Conservation (phyloP, 805 yeast species). For the Candida qinlingensis region DNA sequence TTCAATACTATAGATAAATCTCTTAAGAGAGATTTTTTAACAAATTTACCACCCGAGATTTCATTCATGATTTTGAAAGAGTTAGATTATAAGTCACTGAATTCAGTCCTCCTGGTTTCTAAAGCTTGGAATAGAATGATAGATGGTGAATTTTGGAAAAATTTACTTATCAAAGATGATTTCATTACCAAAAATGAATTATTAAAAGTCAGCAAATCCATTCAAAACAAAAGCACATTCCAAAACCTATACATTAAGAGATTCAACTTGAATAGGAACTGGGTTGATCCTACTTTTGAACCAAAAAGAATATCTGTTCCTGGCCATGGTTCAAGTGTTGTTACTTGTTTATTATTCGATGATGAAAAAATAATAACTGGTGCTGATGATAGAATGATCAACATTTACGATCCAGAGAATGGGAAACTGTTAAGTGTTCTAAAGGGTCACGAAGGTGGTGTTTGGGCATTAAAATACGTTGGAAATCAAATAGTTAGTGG, state of each 20-base stretch:
- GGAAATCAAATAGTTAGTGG: conserved; percentile 87
- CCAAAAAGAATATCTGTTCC: conserved; percentile 65
- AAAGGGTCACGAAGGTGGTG: conserved; percentile 94
- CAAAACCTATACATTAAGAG: conserved; percentile 17
- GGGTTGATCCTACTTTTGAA: conserved; percentile 70
- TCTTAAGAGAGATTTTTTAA: conserved; percentile 68
- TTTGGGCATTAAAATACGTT: conserved; percentile 91
- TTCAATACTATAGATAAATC: conserved; percentile 44
- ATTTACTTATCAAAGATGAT: conserved; percentile 55
- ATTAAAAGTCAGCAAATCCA: conserved; percentile 18
- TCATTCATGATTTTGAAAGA: conserved; percentile 56
- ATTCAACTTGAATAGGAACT: conserved; percentile 42
- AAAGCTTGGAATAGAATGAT: conserved; percentile 65
- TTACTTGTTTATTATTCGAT: conserved; percentile 91
- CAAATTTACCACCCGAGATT: conserved; percentile 71
- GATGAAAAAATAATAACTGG: conserved; percentile 88
- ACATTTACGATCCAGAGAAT: conserved; percentile 70
- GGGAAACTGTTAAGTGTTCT: conserved; percentile 62
- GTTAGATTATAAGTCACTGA: conserved; percentile 59
- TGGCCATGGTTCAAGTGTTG: conserved; percentile 77
- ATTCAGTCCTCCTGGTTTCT: conserved; percentile 59
- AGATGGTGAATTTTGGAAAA: conserved; percentile 64
- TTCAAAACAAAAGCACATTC: conserved; percentile 3
- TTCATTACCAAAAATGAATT: conserved; percentile 47
- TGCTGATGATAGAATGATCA: conserved; percentile 79